A percentile compares a stretch with the other conserved stretches of the same genome.
These are phyloP conservation scores for Fallopia convolvulus DNA, from an alignment of 148 eudicot species.

Conservation along the genomic window DNA sequence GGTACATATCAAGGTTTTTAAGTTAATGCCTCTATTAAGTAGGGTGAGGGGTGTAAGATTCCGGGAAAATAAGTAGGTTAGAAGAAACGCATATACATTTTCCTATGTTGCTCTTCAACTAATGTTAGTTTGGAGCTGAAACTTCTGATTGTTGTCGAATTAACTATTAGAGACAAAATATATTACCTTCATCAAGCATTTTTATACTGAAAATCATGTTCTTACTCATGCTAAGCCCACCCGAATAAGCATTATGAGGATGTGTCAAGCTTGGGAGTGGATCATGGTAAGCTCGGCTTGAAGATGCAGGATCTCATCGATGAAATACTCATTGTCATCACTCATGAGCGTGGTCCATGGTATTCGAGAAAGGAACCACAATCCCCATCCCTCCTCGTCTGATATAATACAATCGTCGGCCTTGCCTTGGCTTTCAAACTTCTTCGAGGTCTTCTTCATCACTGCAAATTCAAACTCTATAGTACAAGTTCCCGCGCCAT, in stretches of 20 bases:
- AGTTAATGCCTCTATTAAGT: too few species aligned
- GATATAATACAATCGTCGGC: background rate
- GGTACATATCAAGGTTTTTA: too few species aligned
- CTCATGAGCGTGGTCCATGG: background rate
- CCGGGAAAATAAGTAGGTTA: too few species aligned
- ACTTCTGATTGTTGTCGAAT: too few species aligned
- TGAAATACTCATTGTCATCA: background rate
- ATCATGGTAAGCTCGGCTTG: background rate
- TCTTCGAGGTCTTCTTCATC: background rate
- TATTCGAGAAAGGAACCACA: background rate
- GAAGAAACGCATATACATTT: too few species aligned
- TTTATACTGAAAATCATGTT: too few species aligned
- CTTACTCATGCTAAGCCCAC: too few species aligned
- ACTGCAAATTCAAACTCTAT: background rate
- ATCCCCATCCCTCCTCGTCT: background rate
- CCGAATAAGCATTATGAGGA: background rate
- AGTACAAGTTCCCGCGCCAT: background rate
- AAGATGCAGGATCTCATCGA: background rate
- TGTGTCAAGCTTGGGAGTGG: background rate
- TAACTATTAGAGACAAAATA: too few species aligned
- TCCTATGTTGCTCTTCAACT: too few species aligned
- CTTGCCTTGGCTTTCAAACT: background rate
- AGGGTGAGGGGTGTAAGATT: too few species aligned
- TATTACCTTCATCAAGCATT: too few species aligned
- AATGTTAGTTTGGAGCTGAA: too few species aligned